These are phyloP conservation scores for Nigrospora sphaerica DNA, from an alignment of 2,329 filamentous ascomycete species.

Conservation along the genomic window DNA sequence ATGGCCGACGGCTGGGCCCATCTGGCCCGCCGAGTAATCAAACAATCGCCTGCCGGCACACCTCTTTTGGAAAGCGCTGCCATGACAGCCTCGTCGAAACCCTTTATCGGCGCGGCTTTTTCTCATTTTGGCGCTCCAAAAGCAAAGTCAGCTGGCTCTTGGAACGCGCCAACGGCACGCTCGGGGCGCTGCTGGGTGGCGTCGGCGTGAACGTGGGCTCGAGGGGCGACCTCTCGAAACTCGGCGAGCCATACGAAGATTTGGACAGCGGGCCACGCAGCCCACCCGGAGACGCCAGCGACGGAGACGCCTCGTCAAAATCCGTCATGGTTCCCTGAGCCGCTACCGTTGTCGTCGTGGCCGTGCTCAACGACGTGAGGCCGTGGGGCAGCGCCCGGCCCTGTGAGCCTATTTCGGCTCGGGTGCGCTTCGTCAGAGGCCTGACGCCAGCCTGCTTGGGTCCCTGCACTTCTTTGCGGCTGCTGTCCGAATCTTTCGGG, in stretches of 20 bases:
- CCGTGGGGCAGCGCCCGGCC: slow-evolving; percentile 19
- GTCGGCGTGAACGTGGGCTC: slow-evolving; percentile 38
- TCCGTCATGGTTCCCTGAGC: slow-evolving; percentile 38
- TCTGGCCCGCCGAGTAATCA: too few species aligned
- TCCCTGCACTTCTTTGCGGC: background rate
- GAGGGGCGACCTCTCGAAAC: slow-evolving; percentile 21
- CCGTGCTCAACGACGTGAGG: slow-evolving; percentile 23
- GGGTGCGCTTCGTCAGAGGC: background rate
- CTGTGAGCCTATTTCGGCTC: slow-evolving; percentile 3
- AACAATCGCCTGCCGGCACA: too few species aligned
- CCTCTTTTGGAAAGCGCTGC: too few species aligned
- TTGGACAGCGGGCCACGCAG: slow-evolving; percentile 7
- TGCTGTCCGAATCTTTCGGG: too few species aligned
- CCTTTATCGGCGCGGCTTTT: slow-evolving; percentile 18
- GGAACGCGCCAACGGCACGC: slow-evolving; percentile 46
- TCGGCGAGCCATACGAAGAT: slow-evolving; percentile 1
- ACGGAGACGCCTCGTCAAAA: slow-evolving; percentile 17
- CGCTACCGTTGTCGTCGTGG: slow-evolving; percentile 32
- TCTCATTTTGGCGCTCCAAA: slow-evolving; percentile 35
- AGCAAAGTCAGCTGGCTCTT: slow-evolving; percentile 54
- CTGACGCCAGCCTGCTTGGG: background rate
- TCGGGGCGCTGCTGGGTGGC: slow-evolving; percentile 35
- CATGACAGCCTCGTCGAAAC: background rate
- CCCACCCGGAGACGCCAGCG: slow-evolving; percentile 8
- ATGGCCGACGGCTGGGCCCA: too few species aligned